These are phyloP conservation scores for Trichoderma atroviride DNA, from an alignment of 2,329 filamentous ascomycete species.

Conservation along the genomic window DNA sequence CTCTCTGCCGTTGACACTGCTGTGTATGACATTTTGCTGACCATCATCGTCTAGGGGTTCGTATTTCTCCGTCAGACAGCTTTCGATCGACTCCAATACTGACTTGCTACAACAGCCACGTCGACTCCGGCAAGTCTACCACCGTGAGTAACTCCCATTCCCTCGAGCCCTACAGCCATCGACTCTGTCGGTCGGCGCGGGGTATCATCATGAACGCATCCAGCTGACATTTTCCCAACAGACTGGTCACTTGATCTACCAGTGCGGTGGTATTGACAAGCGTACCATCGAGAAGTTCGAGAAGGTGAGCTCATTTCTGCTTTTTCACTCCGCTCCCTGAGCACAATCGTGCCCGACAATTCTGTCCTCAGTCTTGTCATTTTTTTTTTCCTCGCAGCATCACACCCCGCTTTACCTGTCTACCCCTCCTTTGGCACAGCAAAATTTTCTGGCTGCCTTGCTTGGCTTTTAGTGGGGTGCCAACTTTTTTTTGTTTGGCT, in stretches of 20 bases:
- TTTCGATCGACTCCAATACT: constrained; percentile 38
- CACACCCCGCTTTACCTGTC: constrained; percentile 16
- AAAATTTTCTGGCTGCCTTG: constrained; percentile 10
- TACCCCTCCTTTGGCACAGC: constrained; percentile 24
- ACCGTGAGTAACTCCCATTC: constrained; percentile 66
- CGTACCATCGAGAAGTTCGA: constrained; percentile 99
- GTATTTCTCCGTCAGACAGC: constrained; percentile 30
- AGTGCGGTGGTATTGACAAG: constrained; percentile 99
- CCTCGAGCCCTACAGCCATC: constrained; percentile 24
- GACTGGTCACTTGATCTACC: constrained; percentile 97
- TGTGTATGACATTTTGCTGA: constrained; percentile 28
- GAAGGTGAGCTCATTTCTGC: constrained; percentile 68
- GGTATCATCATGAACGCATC: neutral
- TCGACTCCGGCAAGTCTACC: constrained; percentile 99
- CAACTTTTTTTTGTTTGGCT: neutral
- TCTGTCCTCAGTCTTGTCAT: neutral
- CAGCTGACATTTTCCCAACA: constrained; percentile 39
- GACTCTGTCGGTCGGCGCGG: constrained; percentile 28
- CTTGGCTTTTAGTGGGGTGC: neutral
- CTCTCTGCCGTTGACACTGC: neutral
- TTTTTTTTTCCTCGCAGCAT: neutral
- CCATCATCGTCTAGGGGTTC: constrained; percentile 34
- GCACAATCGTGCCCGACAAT: neutral
- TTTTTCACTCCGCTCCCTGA: constrained; percentile 29
- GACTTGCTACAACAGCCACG: constrained; percentile 64